Evolutionary conservation across 2,329 filamentous ascomycete species (phyloP), one percentile per base, ranked within the genome.

Genomic region (Colletotrichum horii): DNA sequence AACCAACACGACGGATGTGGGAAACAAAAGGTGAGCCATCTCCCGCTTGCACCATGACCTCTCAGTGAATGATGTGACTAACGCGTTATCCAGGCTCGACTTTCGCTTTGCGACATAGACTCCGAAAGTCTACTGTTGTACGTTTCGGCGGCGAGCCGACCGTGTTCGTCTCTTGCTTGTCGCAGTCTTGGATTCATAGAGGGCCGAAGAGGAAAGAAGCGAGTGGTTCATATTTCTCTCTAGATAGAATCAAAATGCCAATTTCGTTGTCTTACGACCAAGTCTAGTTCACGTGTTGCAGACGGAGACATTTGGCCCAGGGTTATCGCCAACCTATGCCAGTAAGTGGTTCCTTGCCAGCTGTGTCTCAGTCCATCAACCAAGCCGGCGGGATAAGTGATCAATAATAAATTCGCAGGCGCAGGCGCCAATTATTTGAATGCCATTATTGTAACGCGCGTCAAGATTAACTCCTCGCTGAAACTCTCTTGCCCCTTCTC

Each of bases 1-100:
- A 8, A 83, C 80, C n/a, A 88, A 83, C 1, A 88, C 87, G 0
- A 84, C 80, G 3, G 85, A 89, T 71, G 78, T 86, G 65, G 86
- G 87, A 8, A 88, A 87, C 65, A 88, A 86, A 79, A 84, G 84
- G 86, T 81, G 56, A 78, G 78, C 26, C 66, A 16, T n/a, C 38
- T 16, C 48, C 2, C 1, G 2, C 1, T 34, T 15, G 3, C 8
- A 22, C 2, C n/a, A 22, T 22, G 11, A 22, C 7, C 0, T 8
- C 4, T 58, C 4, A 7, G 15, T 12, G 4, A 14, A 43, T 19
- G 0, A 6, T 9, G 15, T n/a, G 1, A 14, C 8, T 22, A 65
- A n/a, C 6, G 22, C 24, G 2, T 24, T 4, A 8, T 4, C 2
- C 9, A 76, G 75, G 22, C 75, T 76, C 16, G 72, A 77, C 32